Evolutionary conservation across 257 asterid species (phyloP), one percentile per base, ranked within the genome.

Genomic region (Penstemon barbatus): DNA sequence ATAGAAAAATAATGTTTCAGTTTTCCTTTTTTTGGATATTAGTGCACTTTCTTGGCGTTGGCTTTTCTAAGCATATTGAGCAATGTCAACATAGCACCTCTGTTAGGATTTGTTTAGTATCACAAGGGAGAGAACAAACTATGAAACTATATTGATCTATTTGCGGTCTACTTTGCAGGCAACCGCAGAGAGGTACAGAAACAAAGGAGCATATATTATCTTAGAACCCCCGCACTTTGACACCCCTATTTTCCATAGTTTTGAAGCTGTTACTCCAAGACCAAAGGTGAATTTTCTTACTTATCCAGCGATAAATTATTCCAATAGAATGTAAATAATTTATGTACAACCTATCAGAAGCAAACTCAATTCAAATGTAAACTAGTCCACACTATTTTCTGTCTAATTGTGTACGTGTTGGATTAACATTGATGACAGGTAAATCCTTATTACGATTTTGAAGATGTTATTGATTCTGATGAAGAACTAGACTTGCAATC

Each of bases 201-300:
- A 94, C 80, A 94, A 94, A 78, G 99, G 90, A 74, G 96, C 99
- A 15, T 94, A 94, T 67, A 72, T 94, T 63, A 81, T 90, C 67
- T 71, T 94, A 80, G 95, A 82, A 74, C 89, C 99, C 55, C 99
- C 97, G 1, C 68, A 81, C 51, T 94, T 85, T 61, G 87, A 84
- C 71, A 77, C 84, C 53, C 97, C 99, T 33, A 60, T 48, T 72
- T 91, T 87, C 71, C 95, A 65, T 65, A 87, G 87, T 80, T 94
- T 91, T 69, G 96, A 87, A 70, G 99, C 99, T 55, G 84, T 93
- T 77, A 74, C 89, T 72, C 99, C 99, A 52, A 87, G 99, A 70
- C 96, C 99, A 18, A 79, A 78, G 97, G 99, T 94, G 52, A 80
- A 49, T 3, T 40, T 61, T 70, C 66, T 58, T 45, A 62, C 63